Evolutionary conservation across 768 basidiomycete genomes (phyloP).

Genomic region (Coprinopsis cinerea): DNA sequence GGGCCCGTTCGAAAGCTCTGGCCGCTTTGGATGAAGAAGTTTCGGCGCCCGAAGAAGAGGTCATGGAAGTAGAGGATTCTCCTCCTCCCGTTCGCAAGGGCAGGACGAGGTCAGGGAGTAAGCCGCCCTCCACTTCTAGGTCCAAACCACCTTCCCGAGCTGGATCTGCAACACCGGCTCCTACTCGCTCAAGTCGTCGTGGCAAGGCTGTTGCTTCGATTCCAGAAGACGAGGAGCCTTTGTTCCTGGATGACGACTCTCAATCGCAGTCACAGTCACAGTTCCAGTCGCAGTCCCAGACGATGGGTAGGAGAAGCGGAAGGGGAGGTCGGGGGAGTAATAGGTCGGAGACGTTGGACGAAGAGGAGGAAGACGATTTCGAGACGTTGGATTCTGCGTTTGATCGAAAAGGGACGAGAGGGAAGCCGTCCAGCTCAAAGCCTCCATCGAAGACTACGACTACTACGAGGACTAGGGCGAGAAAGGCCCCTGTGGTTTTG

Average conservation of each 20-base stretch:
- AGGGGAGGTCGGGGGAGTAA: neutral
- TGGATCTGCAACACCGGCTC: conserved; percentile 18
- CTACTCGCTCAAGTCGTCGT: conserved; percentile 13
- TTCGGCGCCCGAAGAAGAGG: neutral
- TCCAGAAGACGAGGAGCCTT: conserved; percentile 35
- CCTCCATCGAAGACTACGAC: conserved; percentile 17
- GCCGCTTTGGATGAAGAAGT: conserved; percentile 31
- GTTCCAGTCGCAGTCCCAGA: neutral
- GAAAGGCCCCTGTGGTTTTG: conserved; percentile 33
- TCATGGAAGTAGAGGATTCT: neutral
- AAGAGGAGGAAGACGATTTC: conserved; percentile 20
- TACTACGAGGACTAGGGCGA: conserved; percentile 23
- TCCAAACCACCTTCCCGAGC: conserved; percentile 24
- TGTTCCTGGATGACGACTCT: neutral
- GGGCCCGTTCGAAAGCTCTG: conserved; percentile 18
- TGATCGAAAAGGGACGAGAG: conserved; percentile 25
- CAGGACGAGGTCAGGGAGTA: neutral
- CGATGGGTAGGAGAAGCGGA: neutral
- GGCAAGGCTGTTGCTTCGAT: conserved; percentile 19
- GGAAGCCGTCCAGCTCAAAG: conserved; percentile 23
- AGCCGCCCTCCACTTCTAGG: too few relatives aligned
- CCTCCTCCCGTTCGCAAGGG: neutral
- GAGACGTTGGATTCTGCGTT: too few relatives aligned
- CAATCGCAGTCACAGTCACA: neutral
- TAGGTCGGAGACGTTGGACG: neutral